Evolutionary conservation across 345 rosid species (phyloP).

Genomic region (Nasturtium officinale): DNA sequence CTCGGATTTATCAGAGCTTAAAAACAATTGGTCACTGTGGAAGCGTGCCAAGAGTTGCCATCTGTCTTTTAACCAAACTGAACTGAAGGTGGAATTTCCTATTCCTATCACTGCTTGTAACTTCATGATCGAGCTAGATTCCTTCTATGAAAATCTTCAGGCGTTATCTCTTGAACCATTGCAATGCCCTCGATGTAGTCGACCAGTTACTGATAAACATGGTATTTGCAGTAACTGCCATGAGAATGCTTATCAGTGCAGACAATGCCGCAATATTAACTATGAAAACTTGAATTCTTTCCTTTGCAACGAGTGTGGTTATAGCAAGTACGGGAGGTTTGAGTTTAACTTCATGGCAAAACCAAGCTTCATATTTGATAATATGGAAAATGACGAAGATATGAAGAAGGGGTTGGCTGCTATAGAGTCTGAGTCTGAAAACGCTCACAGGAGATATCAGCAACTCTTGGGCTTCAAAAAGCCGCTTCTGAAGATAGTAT

Average conservation of each 20-base stretch:
- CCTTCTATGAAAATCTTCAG: constrained; percentile 99
- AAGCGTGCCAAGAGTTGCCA: constrained; percentile 99
- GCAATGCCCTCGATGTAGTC: constrained; percentile 98
- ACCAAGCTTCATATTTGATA: constrained; percentile 95
- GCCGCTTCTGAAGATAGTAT: constrained; percentile 95
- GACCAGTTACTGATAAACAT: constrained; percentile 95
- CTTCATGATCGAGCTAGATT: constrained; percentile 99
- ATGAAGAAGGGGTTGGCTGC: constrained; percentile 99
- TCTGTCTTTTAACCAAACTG: constrained; percentile 95
- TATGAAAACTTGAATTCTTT: constrained; percentile 97
- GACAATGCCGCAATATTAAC: constrained; percentile 98
- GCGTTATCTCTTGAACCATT: constrained; percentile 96
- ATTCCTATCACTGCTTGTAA: constrained; percentile 98
- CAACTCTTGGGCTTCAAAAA: constrained; percentile 98
- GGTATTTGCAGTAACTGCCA: constrained; percentile 98
- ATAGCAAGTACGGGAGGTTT: constrained; percentile 97
- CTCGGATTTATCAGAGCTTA: constrained; percentile 92
- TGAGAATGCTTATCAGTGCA: constrained; percentile 99
- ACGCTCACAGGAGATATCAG: constrained; percentile 99
- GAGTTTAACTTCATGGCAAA: constrained; percentile 99
- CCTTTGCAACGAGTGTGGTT: constrained; percentile 98
- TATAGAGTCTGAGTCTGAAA: constrained; percentile 97
- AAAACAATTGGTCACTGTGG: constrained; percentile 97
- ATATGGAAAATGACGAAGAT: constrained; percentile 98
- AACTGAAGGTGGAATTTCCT: constrained; percentile 95